Conservation (phyloP, 768 basidiomycete species). For the Pleurotus platypus region DNA sequence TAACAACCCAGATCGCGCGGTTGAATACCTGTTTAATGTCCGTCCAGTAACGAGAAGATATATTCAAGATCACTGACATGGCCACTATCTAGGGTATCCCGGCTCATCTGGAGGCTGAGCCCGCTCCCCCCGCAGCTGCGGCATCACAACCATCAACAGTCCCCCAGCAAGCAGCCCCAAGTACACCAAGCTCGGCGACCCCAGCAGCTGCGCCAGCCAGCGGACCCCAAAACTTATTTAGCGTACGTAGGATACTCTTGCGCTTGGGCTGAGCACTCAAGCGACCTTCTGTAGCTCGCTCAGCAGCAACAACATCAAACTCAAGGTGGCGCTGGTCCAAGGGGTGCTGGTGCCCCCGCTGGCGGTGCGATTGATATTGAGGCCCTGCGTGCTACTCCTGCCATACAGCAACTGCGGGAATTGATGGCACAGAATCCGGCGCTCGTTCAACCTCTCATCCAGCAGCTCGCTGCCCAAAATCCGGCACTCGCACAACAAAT, state of each 20-base stretch:
- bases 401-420: constrained; percentile 70
- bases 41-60: constrained; percentile 22
- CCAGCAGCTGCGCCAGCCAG: constrained; percentile 30
- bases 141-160: constrained; percentile 25
- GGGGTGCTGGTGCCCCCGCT: constrained; percentile 22
- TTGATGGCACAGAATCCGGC: constrained; percentile 75
- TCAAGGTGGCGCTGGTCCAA: constrained; percentile 30
- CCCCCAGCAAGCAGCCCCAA: constrained; percentile 17
- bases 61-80: constrained; percentile 9
- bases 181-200: constrained; percentile 5
- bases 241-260: constrained; percentile 39
- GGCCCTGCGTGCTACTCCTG: constrained; percentile 57
- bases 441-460: constrained; percentile 73
- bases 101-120: constrained; percentile 55
- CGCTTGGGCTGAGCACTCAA: background rate
- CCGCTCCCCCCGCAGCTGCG: constrained; percentile 26
- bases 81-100: constrained; percentile 69
- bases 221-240: constrained; percentile 83
- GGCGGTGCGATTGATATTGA: constrained; percentile 38
- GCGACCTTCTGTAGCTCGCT: constrained; percentile 47
- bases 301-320: constrained; percentile 47
- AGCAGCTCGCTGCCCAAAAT: constrained; percentile 74
- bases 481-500: constrained; percentile 72
- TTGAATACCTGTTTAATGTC: constrained; percentile 96
- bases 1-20: constrained; percentile 97